Percentiles rank a stretch among this genome's conserved stretches.
Evolutionary conservation across 140 eudicot species (phyloP).

Genomic region (Oenanthe javanica): DNA sequence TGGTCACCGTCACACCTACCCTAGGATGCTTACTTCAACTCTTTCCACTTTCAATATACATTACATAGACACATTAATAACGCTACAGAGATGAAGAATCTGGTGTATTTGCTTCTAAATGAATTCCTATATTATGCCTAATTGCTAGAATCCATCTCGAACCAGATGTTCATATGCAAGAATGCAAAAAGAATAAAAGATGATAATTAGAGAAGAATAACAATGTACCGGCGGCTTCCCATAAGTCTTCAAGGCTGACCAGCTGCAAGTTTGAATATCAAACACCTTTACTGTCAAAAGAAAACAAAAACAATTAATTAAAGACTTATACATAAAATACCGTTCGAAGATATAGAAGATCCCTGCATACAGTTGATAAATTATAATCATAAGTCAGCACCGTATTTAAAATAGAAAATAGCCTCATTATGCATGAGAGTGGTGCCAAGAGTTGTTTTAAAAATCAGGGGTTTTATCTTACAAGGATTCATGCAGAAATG

Average conservation of each 20-base stretch:
- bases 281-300: conserved; percentile 70
- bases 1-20: too few relatives aligned
- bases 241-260: conserved; percentile 94
- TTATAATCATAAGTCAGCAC: not conserved
- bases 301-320: not conserved
- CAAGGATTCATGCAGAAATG: not conserved
- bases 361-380: not conserved
- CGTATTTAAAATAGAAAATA: not conserved
- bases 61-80: not conserved
- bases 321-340: not conserved
- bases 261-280: conserved; percentile 72
- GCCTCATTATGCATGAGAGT: not conserved
- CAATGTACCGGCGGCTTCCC: conserved; percentile 91
- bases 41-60: not conserved
- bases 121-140: not conserved
- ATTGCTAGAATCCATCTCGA: not conserved
- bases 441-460: not conserved
- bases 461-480: not conserved
- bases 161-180: not conserved
- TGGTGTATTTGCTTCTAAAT: not conserved
- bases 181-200: not conserved
- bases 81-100: not conserved
- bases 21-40: not conserved
- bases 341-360: not conserved
- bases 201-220: conserved; percentile 11